Evolutionary conservation across 108 stramenopile species (phyloP).

Genomic region (Schizochytrium sp.): DNA sequence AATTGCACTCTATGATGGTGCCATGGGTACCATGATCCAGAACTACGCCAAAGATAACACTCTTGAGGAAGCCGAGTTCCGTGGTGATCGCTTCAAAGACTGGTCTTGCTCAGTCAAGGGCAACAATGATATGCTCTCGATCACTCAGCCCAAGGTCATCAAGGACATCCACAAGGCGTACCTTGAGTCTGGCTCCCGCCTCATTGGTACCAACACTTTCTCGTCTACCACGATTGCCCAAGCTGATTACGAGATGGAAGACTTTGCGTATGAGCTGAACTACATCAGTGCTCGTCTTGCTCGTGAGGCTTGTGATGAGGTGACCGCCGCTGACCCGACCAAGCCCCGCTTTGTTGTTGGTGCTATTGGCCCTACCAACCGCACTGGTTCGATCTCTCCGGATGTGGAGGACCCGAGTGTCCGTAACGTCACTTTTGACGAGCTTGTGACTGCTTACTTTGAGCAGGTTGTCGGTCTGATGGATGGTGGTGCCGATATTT

Average conservation of each 20-base stretch:
- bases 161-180: constrained; percentile 92
- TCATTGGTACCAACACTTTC: constrained; percentile 99
- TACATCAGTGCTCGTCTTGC: constrained; percentile 91
- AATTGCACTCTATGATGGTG: constrained; percentile 95
- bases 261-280: constrained; percentile 93
- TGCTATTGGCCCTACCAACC: constrained; percentile 96
- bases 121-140: constrained; percentile 97
- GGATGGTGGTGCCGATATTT: constrained; percentile 93
- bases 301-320: constrained; percentile 94
- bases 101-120: constrained; percentile 93
- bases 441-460: constrained; percentile 95
- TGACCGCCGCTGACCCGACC: constrained; percentile 88
- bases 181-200: constrained; percentile 87
- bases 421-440: constrained; percentile 97
- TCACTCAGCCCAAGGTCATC: constrained; percentile 95
- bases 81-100: constrained; percentile 94
- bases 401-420: constrained; percentile 92
- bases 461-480: constrained; percentile 93
- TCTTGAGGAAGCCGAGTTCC: constrained; percentile 94
- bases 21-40: constrained; percentile 99
- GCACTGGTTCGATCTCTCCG: constrained; percentile 95
- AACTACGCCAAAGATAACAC: constrained; percentile 91
- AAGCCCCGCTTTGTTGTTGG: constrained; percentile 96
- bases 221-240: constrained; percentile 96
- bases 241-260: constrained; percentile 98